Evolutionary conservation across 2,329 filamentous ascomycete genomes (phyloP).

Genomic region (Trichocomaceae sp.): DNA sequence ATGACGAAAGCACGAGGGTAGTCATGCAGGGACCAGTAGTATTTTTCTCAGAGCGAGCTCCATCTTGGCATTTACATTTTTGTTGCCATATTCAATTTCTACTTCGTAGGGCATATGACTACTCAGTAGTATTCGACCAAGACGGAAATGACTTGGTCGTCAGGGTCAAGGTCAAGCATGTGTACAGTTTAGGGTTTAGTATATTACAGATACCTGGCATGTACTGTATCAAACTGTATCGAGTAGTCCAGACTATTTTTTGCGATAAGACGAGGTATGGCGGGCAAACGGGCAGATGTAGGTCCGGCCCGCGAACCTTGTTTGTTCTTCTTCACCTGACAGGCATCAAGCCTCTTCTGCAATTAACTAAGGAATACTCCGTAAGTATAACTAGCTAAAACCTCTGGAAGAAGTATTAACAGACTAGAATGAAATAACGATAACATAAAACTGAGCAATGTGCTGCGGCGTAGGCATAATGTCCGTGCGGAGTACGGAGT

Average conservation of each 20-base stretch:
- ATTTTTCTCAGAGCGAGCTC: conserved; percentile 1
- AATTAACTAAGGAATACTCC: too few species aligned
- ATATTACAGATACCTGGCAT: neutral
- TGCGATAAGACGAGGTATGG: conserved; percentile 7
- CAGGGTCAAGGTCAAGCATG: neutral
- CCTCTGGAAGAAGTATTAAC: too few species aligned
- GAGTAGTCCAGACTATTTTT: neutral
- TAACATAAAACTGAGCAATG: neutral
- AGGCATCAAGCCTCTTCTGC: too few species aligned
- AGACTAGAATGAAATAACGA: neutral
- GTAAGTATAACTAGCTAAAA: neutral
- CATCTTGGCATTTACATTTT: neutral
- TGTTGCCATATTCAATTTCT: neutral
- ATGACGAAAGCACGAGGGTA: conserved; percentile 3
- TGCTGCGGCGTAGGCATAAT: neutral
- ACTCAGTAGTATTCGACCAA: neutral
- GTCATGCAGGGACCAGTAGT: conserved; percentile 9
- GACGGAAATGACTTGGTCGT: neutral
- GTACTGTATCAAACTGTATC: neutral
- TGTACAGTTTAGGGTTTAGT: neutral
- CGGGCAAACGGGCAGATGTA: conserved; percentile 2
- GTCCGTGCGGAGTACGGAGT: neutral
- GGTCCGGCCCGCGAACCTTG: conserved; percentile 11
- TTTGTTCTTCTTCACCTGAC: conserved; percentile 3
- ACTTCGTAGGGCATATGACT: neutral